Conservation (phyloP, 1,284 basidiomycete species). For the Boletus semigastroideus region DNA sequence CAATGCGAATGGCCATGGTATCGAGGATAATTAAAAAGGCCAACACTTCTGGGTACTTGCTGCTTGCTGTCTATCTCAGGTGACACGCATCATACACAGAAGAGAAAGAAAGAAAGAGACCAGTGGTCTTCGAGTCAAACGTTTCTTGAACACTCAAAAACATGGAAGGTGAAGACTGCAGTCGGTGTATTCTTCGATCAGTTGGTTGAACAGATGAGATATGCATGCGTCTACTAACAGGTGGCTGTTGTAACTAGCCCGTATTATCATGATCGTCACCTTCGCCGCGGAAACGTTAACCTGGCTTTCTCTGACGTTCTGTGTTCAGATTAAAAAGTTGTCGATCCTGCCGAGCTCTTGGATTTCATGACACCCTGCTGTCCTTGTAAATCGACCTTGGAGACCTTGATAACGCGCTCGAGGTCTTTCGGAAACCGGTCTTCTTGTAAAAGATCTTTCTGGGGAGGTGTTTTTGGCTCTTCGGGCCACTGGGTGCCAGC, state of each 20-base stretch:
- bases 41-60: too few relatives aligned
- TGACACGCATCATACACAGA: too few relatives aligned
- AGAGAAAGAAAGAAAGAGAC: too few relatives aligned
- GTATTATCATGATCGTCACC: constrained; percentile 30
- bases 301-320: constrained; percentile 68
- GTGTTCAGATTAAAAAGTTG: constrained; percentile 56
- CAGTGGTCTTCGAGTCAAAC: not conserved
- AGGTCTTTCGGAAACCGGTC: constrained; percentile 40
- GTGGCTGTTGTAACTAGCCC: constrained; percentile 33
- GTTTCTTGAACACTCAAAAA: constrained; percentile 5
- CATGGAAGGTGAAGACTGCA: constrained; percentile 25
- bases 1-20: too few relatives aligned
- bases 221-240: constrained; percentile 58
- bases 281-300: constrained; percentile 47
- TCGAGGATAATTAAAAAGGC: too few relatives aligned
- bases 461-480: not conserved
- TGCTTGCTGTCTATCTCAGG: too few relatives aligned
- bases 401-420: constrained; percentile 38
- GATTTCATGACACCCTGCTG: not conserved
- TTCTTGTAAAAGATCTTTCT: constrained; percentile 33
- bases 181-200: constrained; percentile 28
- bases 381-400: constrained; percentile 26
- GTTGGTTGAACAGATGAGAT: constrained; percentile 35
- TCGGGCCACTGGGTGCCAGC: not conserved
- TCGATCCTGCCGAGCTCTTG: constrained; percentile 4